Conservation (phyloP, 1,139 yeast genomes). For the Yamadazyma diospyri region DNA sequence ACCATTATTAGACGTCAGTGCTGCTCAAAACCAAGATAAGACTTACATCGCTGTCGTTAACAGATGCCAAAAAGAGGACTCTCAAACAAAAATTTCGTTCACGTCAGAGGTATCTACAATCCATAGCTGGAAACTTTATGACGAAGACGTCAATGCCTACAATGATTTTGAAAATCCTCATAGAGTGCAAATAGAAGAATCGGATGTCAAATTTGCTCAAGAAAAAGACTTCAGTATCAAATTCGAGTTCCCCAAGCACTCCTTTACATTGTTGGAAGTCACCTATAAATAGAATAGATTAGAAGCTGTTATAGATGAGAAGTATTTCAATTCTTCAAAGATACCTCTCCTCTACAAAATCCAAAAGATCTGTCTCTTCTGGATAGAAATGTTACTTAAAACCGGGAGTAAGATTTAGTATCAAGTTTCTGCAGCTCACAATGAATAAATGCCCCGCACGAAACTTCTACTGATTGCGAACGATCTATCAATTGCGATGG, state of each 20-base stretch:
- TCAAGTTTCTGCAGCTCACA: too few species aligned
- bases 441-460: too few species aligned
- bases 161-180: slow-evolving; percentile 20
- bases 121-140: slow-evolving; percentile 19
- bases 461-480: too few species aligned
- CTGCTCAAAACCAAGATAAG: slow-evolving; percentile 15
- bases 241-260: slow-evolving; percentile 14
- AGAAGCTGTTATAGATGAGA: too few species aligned
- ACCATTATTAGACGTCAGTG: slow-evolving; percentile 16
- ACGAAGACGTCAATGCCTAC: slow-evolving; percentile 22
- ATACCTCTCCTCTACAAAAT: too few species aligned
- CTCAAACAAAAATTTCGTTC: slow-evolving; percentile 17
- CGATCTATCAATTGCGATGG: too few species aligned
- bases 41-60: slow-evolving; percentile 25
- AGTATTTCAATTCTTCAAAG: too few species aligned
- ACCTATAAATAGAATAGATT: slow-evolving; percentile 1
- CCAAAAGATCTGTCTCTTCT: too few species aligned
- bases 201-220: slow-evolving; percentile 6
- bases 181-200: slow-evolving; percentile 9
- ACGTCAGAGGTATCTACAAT: slow-evolving; percentile 13
- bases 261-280: slow-evolving; percentile 15
- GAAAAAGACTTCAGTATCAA: slow-evolving; percentile 4
- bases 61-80: slow-evolving; percentile 19
- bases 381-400: too few species aligned
- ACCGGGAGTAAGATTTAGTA: too few species aligned